Evolutionary conservation across 1,284 basidiomycete genomes (phyloP).

Genomic region (Ganoderma meredithae): DNA sequence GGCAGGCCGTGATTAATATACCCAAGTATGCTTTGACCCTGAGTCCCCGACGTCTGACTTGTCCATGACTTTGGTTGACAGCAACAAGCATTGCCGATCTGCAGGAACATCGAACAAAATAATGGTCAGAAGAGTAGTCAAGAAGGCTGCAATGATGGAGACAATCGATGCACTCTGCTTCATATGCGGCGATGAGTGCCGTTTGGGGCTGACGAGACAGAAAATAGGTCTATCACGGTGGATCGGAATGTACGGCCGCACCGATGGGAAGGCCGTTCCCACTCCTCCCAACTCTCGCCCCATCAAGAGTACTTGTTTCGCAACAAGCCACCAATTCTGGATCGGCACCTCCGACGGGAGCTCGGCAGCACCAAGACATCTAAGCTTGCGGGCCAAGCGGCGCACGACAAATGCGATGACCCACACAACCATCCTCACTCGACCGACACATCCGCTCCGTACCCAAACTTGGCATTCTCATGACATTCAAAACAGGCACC

Average conservation of each 20-base stretch:
- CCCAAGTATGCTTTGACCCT: background rate
- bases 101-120: slow-evolving; percentile 16
- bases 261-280: slow-evolving; percentile 4
- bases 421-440: slow-evolving; percentile 3
- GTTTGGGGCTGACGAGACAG: background rate
- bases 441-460: background rate
- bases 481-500: slow-evolving; percentile 5
- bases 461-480: slow-evolving; percentile 2
- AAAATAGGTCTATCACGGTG: slow-evolving; percentile 13
- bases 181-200: background rate
- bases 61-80: slow-evolving; percentile 5
- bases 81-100: slow-evolving; percentile 25
- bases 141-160: slow-evolving; percentile 20
- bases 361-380: slow-evolving; percentile 1
- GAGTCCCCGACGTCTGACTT: background rate
- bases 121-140: slow-evolving; percentile 10
- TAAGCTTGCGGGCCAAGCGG: slow-evolving; percentile 15
- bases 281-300: background rate
- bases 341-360: slow-evolving; percentile 12
- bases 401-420: slow-evolving; percentile 15
- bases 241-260: slow-evolving; percentile 7
- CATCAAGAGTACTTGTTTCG: slow-evolving; percentile 2
- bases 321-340: slow-evolving; percentile 4
- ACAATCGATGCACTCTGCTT: slow-evolving; percentile 10
- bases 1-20: slow-evolving; percentile 4